A percentile compares a stretch with the other conserved stretches of the same genome.
Evolutionary conservation across 1,139 yeast species (phyloP).

Genomic region (Nakaseomyces glabratus): DNA sequence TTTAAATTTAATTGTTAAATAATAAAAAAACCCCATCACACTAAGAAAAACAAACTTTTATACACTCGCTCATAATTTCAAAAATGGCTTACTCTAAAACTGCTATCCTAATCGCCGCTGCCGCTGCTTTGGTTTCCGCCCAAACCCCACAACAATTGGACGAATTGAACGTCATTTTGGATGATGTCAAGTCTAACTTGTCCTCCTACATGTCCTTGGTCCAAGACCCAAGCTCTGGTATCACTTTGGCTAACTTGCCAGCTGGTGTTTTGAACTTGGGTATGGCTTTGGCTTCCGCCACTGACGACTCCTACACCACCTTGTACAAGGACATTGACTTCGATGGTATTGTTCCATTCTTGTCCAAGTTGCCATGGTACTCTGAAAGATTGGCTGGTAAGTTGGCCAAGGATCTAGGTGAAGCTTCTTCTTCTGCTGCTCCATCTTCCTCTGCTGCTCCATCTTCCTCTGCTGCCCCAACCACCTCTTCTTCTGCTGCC

Average conservation of each 20-base stretch:
- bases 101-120: constrained; percentile 9
- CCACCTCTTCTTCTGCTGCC: constrained; percentile 12
- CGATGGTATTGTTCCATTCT: constrained; percentile 30
- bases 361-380: constrained; percentile 39
- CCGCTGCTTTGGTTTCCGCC: constrained; percentile 11
- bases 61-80: constrained; percentile 7
- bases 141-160: constrained; percentile 10
- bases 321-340: constrained; percentile 26
- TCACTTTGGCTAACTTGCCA: constrained; percentile 25
- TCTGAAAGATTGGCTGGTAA: constrained; percentile 30
- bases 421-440: constrained; percentile 4
- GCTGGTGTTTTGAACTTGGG: constrained; percentile 18
- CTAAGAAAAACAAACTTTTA: too few relatives aligned
- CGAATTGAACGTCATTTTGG: constrained; percentile 11
- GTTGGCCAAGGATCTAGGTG: constrained; percentile 1
- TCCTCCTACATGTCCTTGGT: constrained; percentile 13
- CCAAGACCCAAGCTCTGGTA: constrained; percentile 7
- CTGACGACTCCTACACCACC: constrained; percentile 28
- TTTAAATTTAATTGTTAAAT: too few relatives aligned
- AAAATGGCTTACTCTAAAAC: constrained; percentile 9
- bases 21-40: too few relatives aligned
- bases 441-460: background rate
- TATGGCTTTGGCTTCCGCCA: constrained; percentile 28
- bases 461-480: constrained; percentile 15
- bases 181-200: constrained; percentile 10